These are phyloP conservation scores for Corynespora cassiicola DNA, from an alignment of 2,329 filamentous ascomycete genomes.

Conservation along the genomic window DNA sequence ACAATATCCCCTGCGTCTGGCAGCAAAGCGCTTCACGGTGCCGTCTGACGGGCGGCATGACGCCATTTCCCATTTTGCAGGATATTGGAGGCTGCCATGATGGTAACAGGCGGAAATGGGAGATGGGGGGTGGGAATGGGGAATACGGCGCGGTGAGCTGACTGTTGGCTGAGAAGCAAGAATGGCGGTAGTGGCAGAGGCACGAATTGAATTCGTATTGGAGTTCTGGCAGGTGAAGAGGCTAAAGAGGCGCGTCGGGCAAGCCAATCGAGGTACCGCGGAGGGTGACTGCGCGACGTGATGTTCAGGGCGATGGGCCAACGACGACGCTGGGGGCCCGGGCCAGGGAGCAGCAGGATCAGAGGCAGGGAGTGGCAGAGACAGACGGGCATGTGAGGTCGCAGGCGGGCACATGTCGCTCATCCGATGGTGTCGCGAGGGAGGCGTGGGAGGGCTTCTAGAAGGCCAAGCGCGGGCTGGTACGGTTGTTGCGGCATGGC, in stretches of 20 bases:
- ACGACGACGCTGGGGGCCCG: no score
- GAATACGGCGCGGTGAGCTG: constrained; percentile 5
- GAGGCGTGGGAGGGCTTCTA: no score
- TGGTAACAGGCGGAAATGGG: constrained; percentile 13
- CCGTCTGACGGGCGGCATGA: constrained; percentile 4
- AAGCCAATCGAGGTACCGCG: constrained; percentile 9
- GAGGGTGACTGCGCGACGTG: constrained; percentile 12
- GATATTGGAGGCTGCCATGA: constrained; percentile 5
- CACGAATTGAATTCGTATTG: constrained; percentile 17
- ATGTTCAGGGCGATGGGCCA: not conserved
- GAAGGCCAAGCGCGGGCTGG: no score
- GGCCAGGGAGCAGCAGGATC: constrained; percentile 5
- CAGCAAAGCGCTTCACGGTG: not conserved
- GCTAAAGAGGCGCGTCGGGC: constrained; percentile 10
- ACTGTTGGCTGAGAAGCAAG: constrained; percentile 2
- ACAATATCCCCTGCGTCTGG: constrained; percentile 7
- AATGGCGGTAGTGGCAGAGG: not conserved
- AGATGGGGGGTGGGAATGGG: constrained; percentile 3
- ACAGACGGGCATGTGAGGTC: no score
- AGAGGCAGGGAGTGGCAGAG: no score
- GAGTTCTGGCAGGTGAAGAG: constrained; percentile 8
- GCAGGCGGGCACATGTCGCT: no score
- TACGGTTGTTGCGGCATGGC: no score
- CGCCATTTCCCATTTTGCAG: constrained; percentile 1
- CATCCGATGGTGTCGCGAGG: no score